These are phyloP conservation scores for Malania oleifera DNA, from an alignment of 164 flowering plant species.

Conservation along the genomic window DNA sequence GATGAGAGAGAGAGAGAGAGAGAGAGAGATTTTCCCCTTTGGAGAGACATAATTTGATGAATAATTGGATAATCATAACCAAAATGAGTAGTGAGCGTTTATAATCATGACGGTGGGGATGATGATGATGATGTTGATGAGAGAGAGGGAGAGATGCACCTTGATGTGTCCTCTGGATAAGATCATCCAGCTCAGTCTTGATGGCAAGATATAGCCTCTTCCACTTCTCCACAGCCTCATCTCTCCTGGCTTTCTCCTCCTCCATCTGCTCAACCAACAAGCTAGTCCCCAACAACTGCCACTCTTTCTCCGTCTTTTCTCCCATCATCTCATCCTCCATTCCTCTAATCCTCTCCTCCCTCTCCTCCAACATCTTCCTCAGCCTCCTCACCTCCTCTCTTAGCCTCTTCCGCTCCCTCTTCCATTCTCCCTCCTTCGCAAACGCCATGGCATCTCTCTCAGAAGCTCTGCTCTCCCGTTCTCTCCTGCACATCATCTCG, in stretches of 20 bases:
- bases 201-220: slow-evolving; percentile 71
- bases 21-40: too few species aligned
- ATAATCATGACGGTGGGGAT: too few species aligned
- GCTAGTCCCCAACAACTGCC: slow-evolving; percentile 18
- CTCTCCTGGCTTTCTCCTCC: slow-evolving; percentile 46
- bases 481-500: slow-evolving; percentile 33
- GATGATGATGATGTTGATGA: too few species aligned
- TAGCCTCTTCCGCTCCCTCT: slow-evolving; percentile 44
- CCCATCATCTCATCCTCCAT: slow-evolving; percentile 19
- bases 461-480: slow-evolving; percentile 29
- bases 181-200: slow-evolving; percentile 76
- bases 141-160: slow-evolving; percentile 21
- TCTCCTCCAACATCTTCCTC: slow-evolving; percentile 31
- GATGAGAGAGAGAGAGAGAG: not conserved
- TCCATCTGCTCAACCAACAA: slow-evolving; percentile 41
- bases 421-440: slow-evolving; percentile 48
- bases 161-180: slow-evolving; percentile 57
- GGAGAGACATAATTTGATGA: too few species aligned
- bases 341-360: slow-evolving; percentile 25
- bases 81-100: too few species aligned
- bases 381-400: slow-evolving; percentile 34
- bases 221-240: slow-evolving; percentile 81
- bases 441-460: slow-evolving; percentile 36
- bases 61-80: too few species aligned
- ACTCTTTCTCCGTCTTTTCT: slow-evolving; percentile 17